Evolutionary conservation across 352 stramenopile species (phyloP).

Genomic region (Globisporangium uncinulatum): DNA sequence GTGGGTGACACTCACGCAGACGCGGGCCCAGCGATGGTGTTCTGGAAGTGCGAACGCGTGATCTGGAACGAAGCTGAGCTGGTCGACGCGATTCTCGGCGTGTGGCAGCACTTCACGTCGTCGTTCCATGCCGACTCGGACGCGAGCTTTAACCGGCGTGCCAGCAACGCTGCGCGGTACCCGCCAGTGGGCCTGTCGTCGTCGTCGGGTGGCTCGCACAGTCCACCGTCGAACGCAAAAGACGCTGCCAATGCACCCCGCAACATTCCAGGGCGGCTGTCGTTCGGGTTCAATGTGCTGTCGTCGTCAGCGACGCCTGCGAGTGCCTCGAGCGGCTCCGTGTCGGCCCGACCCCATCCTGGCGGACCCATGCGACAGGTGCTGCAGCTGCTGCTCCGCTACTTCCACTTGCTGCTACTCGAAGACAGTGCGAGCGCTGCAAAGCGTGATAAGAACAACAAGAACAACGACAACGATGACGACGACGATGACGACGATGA

Average conservation of each 20-base stretch:
- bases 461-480: background rate
- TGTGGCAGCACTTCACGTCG: constrained; percentile 79
- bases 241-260: constrained; percentile 5
- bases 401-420: constrained; percentile 66
- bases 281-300: constrained; percentile 37
- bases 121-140: constrained; percentile 69
- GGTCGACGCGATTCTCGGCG: constrained; percentile 62
- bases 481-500: background rate
- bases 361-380: constrained; percentile 81
- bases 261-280: constrained; percentile 11
- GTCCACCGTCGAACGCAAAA: constrained; percentile 26
- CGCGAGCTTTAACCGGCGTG: constrained; percentile 65
- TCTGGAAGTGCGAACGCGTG: constrained; percentile 73
- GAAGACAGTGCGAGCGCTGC: constrained; percentile 31
- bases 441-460: background rate
- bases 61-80: constrained; percentile 75
- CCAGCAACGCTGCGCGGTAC: constrained; percentile 34
- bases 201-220: constrained; percentile 29
- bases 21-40: constrained; percentile 32
- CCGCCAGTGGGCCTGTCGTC: constrained; percentile 14
- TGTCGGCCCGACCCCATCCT: constrained; percentile 62
- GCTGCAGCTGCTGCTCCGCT: constrained; percentile 64
- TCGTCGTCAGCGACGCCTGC: constrained; percentile 19
- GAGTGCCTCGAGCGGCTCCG: constrained; percentile 20
- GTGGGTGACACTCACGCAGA: constrained; percentile 5